These are phyloP conservation scores for Blastobotrys terrestris DNA, from an alignment of 805 yeast genomes.

Conservation along the genomic window DNA sequence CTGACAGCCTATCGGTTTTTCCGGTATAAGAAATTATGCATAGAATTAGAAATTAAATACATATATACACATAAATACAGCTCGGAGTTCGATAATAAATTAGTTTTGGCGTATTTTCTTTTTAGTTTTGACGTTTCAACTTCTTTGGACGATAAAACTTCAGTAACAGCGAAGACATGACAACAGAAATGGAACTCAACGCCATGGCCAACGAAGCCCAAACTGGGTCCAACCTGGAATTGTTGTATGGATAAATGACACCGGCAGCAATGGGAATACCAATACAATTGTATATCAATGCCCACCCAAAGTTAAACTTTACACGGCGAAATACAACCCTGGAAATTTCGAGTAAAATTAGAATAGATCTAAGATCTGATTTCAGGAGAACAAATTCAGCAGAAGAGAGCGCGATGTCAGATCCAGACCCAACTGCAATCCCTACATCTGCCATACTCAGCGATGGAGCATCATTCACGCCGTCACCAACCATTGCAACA, in stretches of 20 bases:
- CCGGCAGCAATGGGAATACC: constrained; percentile 97
- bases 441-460: constrained; percentile 71
- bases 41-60: neutral
- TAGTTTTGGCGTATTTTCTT: too few relatives aligned
- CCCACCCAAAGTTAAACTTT: constrained; percentile 80
- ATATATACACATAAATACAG: neutral
- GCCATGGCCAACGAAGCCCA: constrained; percentile 94
- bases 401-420: constrained; percentile 68
- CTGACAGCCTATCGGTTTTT: neutral
- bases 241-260: constrained; percentile 68
- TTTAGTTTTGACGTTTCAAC: neutral
- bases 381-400: constrained; percentile 63
- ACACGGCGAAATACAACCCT: constrained; percentile 64
- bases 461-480: constrained; percentile 80
- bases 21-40: neutral
- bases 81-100: neutral
- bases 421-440: constrained; percentile 67
- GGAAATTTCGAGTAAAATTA: constrained; percentile 60
- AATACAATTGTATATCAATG: constrained; percentile 70
- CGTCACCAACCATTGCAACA: constrained; percentile 81
- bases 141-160: constrained; percentile 41
- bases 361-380: constrained; percentile 44
- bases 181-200: constrained; percentile 83
- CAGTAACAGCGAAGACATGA: constrained; percentile 66
- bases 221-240: constrained; percentile 71